These are phyloP conservation scores for Biscogniauxia sp. DNA, from an alignment of 2,329 filamentous ascomycete genomes.

Conservation along the genomic window DNA sequence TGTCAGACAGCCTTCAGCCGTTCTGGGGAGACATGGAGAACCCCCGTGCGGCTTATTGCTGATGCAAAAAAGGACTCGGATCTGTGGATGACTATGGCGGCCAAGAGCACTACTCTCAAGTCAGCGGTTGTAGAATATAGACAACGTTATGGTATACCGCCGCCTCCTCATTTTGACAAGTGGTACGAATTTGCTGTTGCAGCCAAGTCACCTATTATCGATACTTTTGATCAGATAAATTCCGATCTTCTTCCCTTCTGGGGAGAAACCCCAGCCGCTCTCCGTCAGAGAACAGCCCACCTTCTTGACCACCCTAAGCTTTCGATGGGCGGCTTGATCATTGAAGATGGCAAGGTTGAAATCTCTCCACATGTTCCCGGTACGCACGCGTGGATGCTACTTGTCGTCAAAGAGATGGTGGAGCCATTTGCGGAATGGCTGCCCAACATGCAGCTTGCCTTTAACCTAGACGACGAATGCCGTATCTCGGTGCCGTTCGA, in stretches of 20 bases:
- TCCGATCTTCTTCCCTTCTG: conserved; percentile 67
- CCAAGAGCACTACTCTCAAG: conserved; percentile 48
- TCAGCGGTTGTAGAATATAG: conserved; percentile 65
- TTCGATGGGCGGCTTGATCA: conserved; percentile 34
- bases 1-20: conserved; percentile 17
- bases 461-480: conserved; percentile 51
- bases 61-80: conserved; percentile 46
- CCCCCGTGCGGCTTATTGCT: conserved; percentile 41
- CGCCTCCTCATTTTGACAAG: conserved; percentile 71
- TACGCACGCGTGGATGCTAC: conserved; percentile 38
- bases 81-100: conserved; percentile 43
- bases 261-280: conserved; percentile 59
- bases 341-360: conserved; percentile 30
- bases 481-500: conserved; percentile 45
- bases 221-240: conserved; percentile 69
- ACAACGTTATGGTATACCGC: conserved; percentile 61
- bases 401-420: conserved; percentile 37
- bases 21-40: conserved; percentile 9
- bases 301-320: conserved; percentile 29
- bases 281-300: conserved; percentile 49
- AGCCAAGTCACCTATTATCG: conserved; percentile 61
- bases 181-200: conserved; percentile 68
- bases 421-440: conserved; percentile 42
- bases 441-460: conserved; percentile 52
- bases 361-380: conserved; percentile 32